Conservation (phyloP, 2,329 filamentous ascomycete species). For the Zymoseptoria pseudotritici region DNA sequence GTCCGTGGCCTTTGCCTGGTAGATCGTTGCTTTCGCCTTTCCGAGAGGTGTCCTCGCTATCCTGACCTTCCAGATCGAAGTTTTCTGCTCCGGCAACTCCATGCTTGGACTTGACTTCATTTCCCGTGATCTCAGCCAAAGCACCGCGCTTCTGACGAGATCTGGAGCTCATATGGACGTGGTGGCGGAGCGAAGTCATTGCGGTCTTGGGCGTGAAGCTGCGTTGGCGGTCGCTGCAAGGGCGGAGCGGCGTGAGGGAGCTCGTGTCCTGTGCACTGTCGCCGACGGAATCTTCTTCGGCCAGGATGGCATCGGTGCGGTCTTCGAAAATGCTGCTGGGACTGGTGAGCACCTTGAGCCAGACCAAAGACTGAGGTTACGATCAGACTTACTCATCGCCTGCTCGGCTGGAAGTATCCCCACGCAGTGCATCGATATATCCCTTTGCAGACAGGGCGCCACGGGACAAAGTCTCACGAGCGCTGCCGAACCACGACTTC, state of each 20-base stretch:
- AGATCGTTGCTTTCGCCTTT: slow-evolving; percentile 2
- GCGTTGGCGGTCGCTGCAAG: slow-evolving; percentile 6
- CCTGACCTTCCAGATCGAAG: background rate
- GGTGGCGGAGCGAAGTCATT: slow-evolving; percentile 15
- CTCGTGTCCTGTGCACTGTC: background rate
- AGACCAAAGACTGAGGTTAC: background rate
- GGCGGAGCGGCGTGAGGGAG: slow-evolving; percentile 9
- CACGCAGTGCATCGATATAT: slow-evolving; percentile 8
- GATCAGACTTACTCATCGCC: background rate
- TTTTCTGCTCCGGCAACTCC: background rate
- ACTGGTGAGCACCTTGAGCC: background rate
- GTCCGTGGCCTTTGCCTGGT: slow-evolving; percentile 6
- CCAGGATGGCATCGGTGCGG: background rate
- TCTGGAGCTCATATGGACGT: slow-evolving; percentile 11
- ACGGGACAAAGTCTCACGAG: slow-evolving; percentile 10
- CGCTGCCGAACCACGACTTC: slow-evolving; percentile 19
- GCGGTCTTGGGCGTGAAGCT: slow-evolving; percentile 14
- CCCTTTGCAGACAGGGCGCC: slow-evolving; percentile 9
- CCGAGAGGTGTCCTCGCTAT: background rate
- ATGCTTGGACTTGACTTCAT: background rate
- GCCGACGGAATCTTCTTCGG: background rate
- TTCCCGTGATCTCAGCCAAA: slow-evolving; percentile 6
- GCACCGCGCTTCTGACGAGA: slow-evolving; percentile 10
- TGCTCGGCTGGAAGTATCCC: background rate
- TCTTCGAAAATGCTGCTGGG: background rate